Evolutionary conservation across 2,329 filamentous ascomycete species (phyloP), one percentile per base, ranked within the genome.

Genomic region (Leptosphaerulina australis): DNA sequence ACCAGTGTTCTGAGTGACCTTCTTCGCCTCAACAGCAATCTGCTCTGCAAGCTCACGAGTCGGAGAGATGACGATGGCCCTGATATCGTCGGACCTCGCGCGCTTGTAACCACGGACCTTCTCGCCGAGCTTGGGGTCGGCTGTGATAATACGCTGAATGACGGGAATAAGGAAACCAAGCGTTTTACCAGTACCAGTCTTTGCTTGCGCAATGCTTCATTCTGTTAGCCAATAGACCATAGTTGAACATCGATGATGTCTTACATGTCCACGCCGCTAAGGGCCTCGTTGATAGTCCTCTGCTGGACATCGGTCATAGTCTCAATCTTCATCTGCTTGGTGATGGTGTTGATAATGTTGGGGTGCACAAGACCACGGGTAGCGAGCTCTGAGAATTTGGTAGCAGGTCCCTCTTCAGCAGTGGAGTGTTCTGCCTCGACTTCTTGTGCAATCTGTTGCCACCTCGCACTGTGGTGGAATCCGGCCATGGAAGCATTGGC

Each of bases 161-260:
- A 91, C 79, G 40, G 94, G 94, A 5, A 97, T 76, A 18, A 99
- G 81, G 79, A 97, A 99, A 26, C 90, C 94, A 49, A 97, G 77
- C 0, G 94, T 99, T 77, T 99, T 99, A 70, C 94, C 94, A 3
- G 94, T 97, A 70, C 94, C 94, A 7, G 94, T 99, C 76, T 90
- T 96, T 52, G 94, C 94, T 77, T 97, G 94, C 36, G 93, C 94
- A 60, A 97, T 74, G 45, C 71, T 67, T 64, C 56, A 55, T 33
- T 24, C 45, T 49, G 45, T 65, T 55, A 63, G 53, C 45, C 26
- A 14, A 21, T 26, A 9, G 30, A 5, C n/a, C 15, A 10, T 22
- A 2, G 34, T 3, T 14, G 9, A 6, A 4, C 2, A 18, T 12
- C 3, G 12, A 6, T 24, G 4, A 36, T 20, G 36, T 10, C 88